These are phyloP conservation scores for Diaporthe sp. DNA, from an alignment of 2,329 filamentous ascomycete species.

Conservation along the genomic window DNA sequence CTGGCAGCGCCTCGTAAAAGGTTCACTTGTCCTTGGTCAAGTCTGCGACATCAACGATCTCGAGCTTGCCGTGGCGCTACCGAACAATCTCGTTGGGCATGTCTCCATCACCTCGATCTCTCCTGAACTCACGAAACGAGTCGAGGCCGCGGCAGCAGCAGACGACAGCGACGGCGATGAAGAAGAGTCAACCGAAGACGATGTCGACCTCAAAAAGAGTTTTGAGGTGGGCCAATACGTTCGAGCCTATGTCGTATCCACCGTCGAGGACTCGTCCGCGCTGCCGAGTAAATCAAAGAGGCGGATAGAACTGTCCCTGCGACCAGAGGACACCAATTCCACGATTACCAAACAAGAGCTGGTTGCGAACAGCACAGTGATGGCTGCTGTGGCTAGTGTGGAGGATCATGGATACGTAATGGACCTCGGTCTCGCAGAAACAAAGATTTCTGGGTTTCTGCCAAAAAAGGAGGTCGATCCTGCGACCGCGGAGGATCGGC, in stretches of 20 bases:
- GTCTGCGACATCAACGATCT: constrained; percentile 84
- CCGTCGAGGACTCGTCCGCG: constrained; percentile 72
- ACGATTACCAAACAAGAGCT: constrained; percentile 81
- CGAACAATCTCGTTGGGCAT: constrained; percentile 93
- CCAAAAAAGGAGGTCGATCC: constrained; percentile 84
- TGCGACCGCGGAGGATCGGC: constrained; percentile 72
- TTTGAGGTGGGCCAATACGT: constrained; percentile 91
- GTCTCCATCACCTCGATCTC: constrained; percentile 95
- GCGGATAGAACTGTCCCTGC: constrained; percentile 88
- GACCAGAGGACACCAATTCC: constrained; percentile 83
- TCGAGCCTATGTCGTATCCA: constrained; percentile 85
- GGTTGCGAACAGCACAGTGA: constrained; percentile 81
- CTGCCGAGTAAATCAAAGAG: constrained; percentile 76
- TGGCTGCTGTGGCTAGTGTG: constrained; percentile 91
- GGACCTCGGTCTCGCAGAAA: constrained; percentile 83
- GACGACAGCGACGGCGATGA: constrained; percentile 69
- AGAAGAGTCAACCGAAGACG: constrained; percentile 65
- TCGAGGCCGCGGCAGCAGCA: constrained; percentile 77
- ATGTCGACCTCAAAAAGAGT: constrained; percentile 80
- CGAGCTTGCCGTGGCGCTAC: constrained; percentile 85
- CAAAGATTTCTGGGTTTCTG: constrained; percentile 84
- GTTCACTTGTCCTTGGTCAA: constrained; percentile 89
- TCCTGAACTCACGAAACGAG: constrained; percentile 79
- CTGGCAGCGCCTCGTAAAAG: constrained; percentile 81
- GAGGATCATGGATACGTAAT: constrained; percentile 97